phyloP scores from a whole-genome alignment of 2,329 filamentous ascomycete species.

The Xylaria sp. region DNA sequence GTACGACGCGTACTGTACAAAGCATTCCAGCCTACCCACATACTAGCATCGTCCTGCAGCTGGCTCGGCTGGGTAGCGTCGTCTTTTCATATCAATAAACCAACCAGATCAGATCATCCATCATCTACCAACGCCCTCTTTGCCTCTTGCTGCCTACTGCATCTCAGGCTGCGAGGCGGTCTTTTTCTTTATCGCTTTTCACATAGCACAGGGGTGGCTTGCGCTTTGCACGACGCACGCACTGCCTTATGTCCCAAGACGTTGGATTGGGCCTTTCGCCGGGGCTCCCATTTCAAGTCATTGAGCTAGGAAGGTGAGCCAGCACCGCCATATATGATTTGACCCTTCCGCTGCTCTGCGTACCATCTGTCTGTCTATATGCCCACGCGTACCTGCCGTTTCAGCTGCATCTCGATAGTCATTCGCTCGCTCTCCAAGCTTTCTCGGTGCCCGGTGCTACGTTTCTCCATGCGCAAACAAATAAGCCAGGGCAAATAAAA shows the following conservation, averaged over 20 bases:
- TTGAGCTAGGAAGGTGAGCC: slow-evolving; percentile 49
- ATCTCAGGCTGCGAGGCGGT: background rate
- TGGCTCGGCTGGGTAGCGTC: slow-evolving; percentile 15
- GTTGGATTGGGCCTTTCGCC: slow-evolving; percentile 25
- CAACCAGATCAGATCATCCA: background rate
- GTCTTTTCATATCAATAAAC: slow-evolving; percentile 1
- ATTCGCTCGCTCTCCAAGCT: slow-evolving; percentile 23
- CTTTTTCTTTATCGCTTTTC: slow-evolving; percentile 7
- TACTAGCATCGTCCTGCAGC: slow-evolving; percentile 9
- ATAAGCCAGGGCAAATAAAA: slow-evolving; percentile 54
- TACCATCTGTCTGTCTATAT: background rate
- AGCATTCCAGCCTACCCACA: background rate
- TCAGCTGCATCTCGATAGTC: slow-evolving; percentile 19
- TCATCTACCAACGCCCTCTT: background rate
- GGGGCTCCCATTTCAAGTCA: slow-evolving; percentile 12
- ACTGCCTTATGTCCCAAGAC: slow-evolving; percentile 18
- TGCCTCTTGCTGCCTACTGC: background rate
- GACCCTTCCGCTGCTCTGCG: slow-evolving; percentile 36
- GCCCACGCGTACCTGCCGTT: slow-evolving; percentile 20
- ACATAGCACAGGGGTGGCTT: slow-evolving; percentile 4
- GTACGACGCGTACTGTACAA: background rate
- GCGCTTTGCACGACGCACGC: slow-evolving; percentile 4
- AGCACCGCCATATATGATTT: slow-evolving; percentile 45
- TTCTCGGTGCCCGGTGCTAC: slow-evolving; percentile 15
- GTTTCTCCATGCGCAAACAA: slow-evolving; percentile 32